Evolutionary conservation across 371 early-diverging fungal genomes (phyloP).

Genomic region (Zancudomyces culisetae): DNA sequence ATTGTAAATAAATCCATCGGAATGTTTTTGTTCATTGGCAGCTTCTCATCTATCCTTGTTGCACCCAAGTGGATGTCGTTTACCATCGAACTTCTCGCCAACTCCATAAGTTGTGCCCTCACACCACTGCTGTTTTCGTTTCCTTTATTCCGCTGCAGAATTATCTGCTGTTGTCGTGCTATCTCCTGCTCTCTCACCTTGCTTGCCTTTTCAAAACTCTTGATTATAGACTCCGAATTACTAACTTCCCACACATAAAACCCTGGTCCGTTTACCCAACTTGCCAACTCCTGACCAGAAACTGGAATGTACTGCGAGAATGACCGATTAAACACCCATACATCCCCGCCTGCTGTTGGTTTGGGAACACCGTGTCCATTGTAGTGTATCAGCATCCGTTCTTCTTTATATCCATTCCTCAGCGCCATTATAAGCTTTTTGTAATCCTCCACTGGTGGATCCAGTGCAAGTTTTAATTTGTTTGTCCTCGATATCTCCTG

Average conservation of each 20-base stretch:
- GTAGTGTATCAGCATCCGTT: slow-evolving; percentile 88
- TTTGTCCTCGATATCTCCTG: not conserved
- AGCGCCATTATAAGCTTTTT: slow-evolving; percentile 18
- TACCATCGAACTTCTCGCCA: slow-evolving; percentile 27
- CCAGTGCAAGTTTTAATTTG: not conserved
- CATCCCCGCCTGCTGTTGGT: slow-evolving; percentile 85
- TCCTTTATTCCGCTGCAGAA: not conserved
- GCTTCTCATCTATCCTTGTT: slow-evolving; percentile 59
- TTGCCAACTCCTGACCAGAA: slow-evolving; percentile 70
- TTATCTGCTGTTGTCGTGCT: slow-evolving; percentile 3
- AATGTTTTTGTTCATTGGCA: slow-evolving; percentile 83
- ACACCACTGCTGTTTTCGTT: slow-evolving; percentile 5
- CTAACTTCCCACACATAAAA: slow-evolving; percentile 94
- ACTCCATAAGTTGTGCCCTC: slow-evolving; percentile 18
- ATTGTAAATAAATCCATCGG: slow-evolving; percentile 93
- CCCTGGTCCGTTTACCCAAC: slow-evolving; percentile 87
- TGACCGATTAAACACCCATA: slow-evolving; percentile 94
- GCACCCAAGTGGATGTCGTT: slow-evolving; percentile 91
- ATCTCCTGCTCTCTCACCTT: slow-evolving; percentile 16
- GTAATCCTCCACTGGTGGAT: slow-evolving; percentile 4
- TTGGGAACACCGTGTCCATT: slow-evolving; percentile 97
- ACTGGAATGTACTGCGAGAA: slow-evolving; percentile 97
- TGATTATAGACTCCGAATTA: slow-evolving; percentile 75
- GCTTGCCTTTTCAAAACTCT: slow-evolving; percentile 72
- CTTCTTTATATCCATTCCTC: slow-evolving; percentile 74